phyloP scores from a whole-genome alignment of 2,329 filamentous ascomycete genomes.

The Epicoccum sorghinum region DNA sequence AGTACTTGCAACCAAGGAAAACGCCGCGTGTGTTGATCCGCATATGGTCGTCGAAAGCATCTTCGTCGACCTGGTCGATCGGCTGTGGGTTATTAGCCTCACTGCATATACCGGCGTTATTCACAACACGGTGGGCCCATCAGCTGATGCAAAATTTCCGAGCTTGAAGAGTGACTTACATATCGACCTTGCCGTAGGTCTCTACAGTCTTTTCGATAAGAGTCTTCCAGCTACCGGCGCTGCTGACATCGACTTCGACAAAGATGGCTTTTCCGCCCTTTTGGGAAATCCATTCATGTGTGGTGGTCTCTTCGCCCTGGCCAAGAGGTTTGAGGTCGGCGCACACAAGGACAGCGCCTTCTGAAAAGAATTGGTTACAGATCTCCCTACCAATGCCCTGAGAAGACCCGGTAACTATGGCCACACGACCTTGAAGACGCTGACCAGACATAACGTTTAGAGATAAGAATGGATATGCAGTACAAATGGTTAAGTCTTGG shows the following conservation, averaged over 20 bases:
- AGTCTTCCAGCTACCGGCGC: constrained; percentile 30
- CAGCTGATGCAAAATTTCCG: constrained; percentile 12
- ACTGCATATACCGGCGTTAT: constrained; percentile 46
- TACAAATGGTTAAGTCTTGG: too few relatives aligned
- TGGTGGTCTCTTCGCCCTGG: constrained; percentile 11
- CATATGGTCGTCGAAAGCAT: constrained; percentile 46
- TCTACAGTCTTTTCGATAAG: constrained; percentile 34
- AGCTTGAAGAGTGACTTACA: constrained; percentile 24
- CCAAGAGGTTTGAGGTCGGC: constrained; percentile 12
- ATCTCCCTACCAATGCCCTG: constrained; percentile 37
- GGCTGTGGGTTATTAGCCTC: constrained; percentile 31
- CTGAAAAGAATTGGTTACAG: constrained; percentile 13
- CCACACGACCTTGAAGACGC: constrained; percentile 21
- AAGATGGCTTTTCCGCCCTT: constrained; percentile 31
- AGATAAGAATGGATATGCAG: not conserved
- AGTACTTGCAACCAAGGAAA: constrained; percentile 50
- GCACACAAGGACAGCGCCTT: constrained; percentile 16
- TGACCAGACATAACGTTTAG: constrained; percentile 6
- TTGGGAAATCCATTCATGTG: constrained; percentile 28
- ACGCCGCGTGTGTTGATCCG: constrained; percentile 35
- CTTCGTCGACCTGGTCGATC: constrained; percentile 41
- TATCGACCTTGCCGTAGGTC: constrained; percentile 41
- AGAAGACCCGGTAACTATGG: constrained; percentile 40
- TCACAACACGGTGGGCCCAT: constrained; percentile 30
- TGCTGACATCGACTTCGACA: constrained; percentile 41